These are phyloP conservation scores for Calonectria leucothoes DNA, from an alignment of 2,329 filamentous ascomycete species.

Conservation along the genomic window DNA sequence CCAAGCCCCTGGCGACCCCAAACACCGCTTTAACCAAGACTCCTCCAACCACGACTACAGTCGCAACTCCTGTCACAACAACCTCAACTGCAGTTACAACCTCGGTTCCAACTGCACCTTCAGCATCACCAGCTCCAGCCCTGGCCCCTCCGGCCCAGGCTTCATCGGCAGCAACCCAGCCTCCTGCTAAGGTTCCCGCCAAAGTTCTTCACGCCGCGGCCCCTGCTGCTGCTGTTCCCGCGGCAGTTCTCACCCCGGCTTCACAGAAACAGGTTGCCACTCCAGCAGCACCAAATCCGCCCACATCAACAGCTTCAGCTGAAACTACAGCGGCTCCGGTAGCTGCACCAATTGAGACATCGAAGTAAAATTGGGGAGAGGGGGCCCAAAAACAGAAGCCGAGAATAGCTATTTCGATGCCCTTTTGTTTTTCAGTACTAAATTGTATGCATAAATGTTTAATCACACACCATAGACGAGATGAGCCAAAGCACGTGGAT, in stretches of 20 bases:
- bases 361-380: background rate
- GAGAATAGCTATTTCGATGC: background rate
- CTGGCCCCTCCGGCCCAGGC: background rate
- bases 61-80: background rate
- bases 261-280: background rate
- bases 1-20: background rate
- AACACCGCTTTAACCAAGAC: constrained; percentile 1
- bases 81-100: constrained; percentile 14
- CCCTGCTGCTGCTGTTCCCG: background rate
- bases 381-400: background rate
- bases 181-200: background rate
- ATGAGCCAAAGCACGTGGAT: constrained; percentile 1
- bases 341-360: background rate
- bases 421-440: background rate
- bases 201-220: background rate
- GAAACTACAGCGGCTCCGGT: background rate
- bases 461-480: background rate
- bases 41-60: background rate
- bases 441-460: constrained; percentile 5
- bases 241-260: background rate
- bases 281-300: background rate
- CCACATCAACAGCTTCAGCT: background rate
- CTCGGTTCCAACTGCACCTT: constrained; percentile 2
- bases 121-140: background rate
- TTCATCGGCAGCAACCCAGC: background rate